Conservation (phyloP, 192 early-diverging fungal species). For the Coemansia sp. region DNA sequence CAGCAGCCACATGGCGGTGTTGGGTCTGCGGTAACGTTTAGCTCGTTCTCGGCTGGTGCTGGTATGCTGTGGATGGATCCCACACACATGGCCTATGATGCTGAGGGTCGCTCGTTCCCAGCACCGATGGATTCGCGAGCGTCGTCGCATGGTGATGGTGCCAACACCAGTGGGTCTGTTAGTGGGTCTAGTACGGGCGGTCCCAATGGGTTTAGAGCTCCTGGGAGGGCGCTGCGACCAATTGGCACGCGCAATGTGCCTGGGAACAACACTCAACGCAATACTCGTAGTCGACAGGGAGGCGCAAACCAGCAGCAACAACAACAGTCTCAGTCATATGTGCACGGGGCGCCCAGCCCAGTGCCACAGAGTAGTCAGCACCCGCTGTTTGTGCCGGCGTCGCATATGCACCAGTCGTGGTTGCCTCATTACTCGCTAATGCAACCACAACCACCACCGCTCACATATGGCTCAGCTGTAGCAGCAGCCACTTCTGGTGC, state of each 20-base stretch:
- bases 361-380: neutral
- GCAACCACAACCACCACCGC: no score
- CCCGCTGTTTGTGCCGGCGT: neutral
- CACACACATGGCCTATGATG: neutral
- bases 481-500: neutral
- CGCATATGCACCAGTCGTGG: conserved; percentile 13
- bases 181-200: neutral
- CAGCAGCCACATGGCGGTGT: neutral
- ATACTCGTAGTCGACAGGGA: conserved; percentile 1
- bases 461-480: neutral
- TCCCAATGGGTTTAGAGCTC: neutral
- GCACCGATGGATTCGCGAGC: conserved; percentile 4
- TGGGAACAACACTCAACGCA: conserved; percentile 6
- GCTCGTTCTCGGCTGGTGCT: conserved; percentile 23
- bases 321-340: no score
- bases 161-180: neutral
- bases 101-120: neutral
- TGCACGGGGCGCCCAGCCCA: neutral
- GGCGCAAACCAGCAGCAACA: neutral
- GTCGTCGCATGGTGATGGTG: conserved; percentile 18
- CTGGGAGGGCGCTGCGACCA: conserved; percentile 16
- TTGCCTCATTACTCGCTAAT: conserved; percentile 12
- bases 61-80: conserved; percentile 37
- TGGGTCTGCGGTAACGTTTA: conserved; percentile 2
- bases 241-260: conserved; percentile 36